Conservation (phyloP, 2,329 filamentous ascomycete genomes). For the Clonostachys sp. region DNA sequence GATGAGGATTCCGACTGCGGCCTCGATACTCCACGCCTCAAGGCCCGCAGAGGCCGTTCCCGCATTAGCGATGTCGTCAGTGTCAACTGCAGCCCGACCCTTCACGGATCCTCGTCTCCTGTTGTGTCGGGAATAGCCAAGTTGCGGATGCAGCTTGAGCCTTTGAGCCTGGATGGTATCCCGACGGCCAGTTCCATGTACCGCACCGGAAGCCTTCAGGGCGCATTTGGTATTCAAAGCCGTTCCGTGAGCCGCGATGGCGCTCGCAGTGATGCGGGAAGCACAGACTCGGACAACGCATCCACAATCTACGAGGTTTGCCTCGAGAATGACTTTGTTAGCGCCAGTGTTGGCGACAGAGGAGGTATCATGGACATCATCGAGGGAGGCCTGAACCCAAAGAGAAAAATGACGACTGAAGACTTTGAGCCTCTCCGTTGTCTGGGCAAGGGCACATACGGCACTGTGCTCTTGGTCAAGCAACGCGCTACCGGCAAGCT, state of each 20-base stretch:
- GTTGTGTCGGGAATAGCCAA: conserved; percentile 72
- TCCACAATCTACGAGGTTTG: conserved; percentile 79
- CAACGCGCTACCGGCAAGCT: conserved; percentile 82
- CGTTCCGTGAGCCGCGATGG: conserved; percentile 52
- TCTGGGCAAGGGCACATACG: conserved; percentile 93
- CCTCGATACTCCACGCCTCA: conserved; percentile 27
- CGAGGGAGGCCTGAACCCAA: conserved; percentile 49
- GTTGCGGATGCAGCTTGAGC: conserved; percentile 76
- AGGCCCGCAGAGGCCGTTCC: conserved; percentile 29
- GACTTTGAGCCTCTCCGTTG: conserved; percentile 91
- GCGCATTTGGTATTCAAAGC: conserved; percentile 31
- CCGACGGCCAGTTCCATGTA: conserved; percentile 48
- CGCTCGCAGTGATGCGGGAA: conserved; percentile 45
- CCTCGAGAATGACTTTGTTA: conserved; percentile 81
- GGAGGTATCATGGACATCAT: conserved; percentile 33
- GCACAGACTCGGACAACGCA: conserved; percentile 60
- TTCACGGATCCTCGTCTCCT: conserved; percentile 46
- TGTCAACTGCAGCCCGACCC: conserved; percentile 57
- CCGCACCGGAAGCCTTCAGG: conserved; percentile 39
- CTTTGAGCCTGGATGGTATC: conserved; percentile 62
- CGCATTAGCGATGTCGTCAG: conserved; percentile 54
- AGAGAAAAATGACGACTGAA: conserved; percentile 82
- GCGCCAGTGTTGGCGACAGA: conserved; percentile 50
- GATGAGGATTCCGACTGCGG: conserved; percentile 54
- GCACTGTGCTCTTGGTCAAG: conserved; percentile 90